Conservation (phyloP, 2,329 filamentous ascomycete species). For the Cladobotryum mycophilum region DNA sequence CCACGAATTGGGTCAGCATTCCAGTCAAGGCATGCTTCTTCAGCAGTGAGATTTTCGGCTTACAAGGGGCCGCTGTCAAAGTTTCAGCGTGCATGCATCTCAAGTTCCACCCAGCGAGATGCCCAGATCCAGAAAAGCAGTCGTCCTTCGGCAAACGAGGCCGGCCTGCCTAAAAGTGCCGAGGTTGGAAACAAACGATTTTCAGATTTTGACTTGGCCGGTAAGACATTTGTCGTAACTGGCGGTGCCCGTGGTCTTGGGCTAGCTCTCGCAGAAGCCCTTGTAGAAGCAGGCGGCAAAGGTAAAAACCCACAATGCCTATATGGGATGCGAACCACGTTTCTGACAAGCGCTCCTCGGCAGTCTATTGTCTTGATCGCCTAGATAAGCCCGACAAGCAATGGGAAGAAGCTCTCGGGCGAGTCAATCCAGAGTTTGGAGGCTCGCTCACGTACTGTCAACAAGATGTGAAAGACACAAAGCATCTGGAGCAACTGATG, state of each 20-base stretch:
- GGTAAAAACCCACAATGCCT: constrained; percentile 28
- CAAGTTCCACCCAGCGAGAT: too few species aligned
- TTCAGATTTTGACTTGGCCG: constrained; percentile 63
- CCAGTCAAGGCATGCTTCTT: too few species aligned
- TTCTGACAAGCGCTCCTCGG: not conserved
- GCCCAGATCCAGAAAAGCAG: too few species aligned
- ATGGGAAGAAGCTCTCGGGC: constrained; percentile 48
- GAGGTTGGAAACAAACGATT: constrained; percentile 34
- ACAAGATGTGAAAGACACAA: constrained; percentile 73
- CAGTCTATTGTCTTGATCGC: constrained; percentile 54
- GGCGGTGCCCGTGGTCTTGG: constrained; percentile 68
- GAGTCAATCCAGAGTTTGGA: constrained; percentile 2
- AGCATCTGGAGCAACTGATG: constrained; percentile 60
- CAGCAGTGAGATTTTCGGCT: too few species aligned
- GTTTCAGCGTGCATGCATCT: too few species aligned
- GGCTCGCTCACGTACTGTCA: constrained; percentile 54
- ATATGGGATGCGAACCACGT: not conserved
- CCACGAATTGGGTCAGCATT: too few species aligned
- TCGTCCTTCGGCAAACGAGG: too few species aligned
- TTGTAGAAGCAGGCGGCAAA: constrained; percentile 68
- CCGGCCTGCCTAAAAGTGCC: not conserved
- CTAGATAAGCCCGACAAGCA: constrained; percentile 44
- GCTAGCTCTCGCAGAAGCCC: constrained; percentile 65
- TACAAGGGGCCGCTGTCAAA: too few species aligned
- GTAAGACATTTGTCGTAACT: constrained; percentile 63